phyloP scores from a whole-genome alignment of 352 stramenopile genomes.

The Pythium biforme region DNA sequence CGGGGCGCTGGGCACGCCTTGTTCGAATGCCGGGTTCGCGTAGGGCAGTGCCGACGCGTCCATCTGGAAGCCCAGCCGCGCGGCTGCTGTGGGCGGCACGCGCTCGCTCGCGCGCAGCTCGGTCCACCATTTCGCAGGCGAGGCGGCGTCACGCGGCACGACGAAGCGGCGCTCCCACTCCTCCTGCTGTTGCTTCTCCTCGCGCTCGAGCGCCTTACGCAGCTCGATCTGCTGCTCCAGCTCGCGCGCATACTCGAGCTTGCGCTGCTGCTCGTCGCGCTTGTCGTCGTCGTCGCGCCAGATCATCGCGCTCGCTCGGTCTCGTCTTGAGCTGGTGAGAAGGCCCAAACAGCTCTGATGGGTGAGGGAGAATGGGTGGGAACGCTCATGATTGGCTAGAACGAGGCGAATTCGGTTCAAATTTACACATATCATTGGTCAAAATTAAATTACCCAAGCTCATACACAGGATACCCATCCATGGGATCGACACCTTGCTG shows the following conservation, averaged over 20 bases:
- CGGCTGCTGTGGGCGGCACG: slow-evolving; percentile 1
- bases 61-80: slow-evolving; percentile 18
- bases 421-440: slow-evolving; percentile 3
- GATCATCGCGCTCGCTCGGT: slow-evolving; percentile 33
- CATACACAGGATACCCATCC: background rate
- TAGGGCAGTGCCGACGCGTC: slow-evolving; percentile 19
- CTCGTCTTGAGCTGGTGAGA: background rate
- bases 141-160: slow-evolving; percentile 38
- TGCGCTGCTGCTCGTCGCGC: slow-evolving; percentile 48
- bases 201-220: slow-evolving; percentile 41
- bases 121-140: slow-evolving; percentile 70
- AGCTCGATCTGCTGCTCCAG: slow-evolving; percentile 71
- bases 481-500: background rate
- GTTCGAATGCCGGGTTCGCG: slow-evolving; percentile 2
- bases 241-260: slow-evolving; percentile 64
- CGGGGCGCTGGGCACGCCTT: slow-evolving; percentile 21
- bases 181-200: slow-evolving; percentile 53
- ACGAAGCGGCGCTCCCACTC: slow-evolving; percentile 56
- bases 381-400: slow-evolving; percentile 42
- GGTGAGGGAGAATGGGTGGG: slow-evolving; percentile 31
- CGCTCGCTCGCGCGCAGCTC: slow-evolving; percentile 43
- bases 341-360: slow-evolving; percentile 1
- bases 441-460: slow-evolving; percentile 13
- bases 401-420: slow-evolving; percentile 3
- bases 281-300: slow-evolving; percentile 51